These are phyloP conservation scores for Puya raimondii DNA, from an alignment of 176 grass and related monocot species.

Conservation along the genomic window DNA sequence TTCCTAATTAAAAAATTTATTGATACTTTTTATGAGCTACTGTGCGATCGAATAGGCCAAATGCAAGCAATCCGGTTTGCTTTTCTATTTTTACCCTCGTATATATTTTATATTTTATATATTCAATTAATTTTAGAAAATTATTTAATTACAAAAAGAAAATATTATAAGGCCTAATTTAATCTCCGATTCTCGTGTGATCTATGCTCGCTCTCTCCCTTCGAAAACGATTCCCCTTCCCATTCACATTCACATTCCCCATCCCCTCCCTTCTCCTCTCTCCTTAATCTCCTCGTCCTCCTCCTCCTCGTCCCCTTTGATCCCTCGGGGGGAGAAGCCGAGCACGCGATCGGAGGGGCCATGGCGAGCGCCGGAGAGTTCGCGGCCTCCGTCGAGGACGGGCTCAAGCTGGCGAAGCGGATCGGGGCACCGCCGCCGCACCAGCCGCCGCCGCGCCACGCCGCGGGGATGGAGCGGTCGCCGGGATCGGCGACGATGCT, in stretches of 20 bases:
- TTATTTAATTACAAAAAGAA: too few species aligned
- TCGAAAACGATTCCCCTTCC: background rate
- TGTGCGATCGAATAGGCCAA: too few species aligned
- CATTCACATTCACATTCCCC: conserved; percentile 7
- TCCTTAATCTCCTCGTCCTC: background rate
- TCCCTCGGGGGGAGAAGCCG: background rate
- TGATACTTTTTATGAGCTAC: too few species aligned
- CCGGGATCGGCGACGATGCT: conserved; percentile 19
- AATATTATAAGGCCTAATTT: too few species aligned
- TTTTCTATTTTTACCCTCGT: too few species aligned
- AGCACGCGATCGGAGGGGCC: background rate
- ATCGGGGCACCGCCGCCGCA: conserved; percentile 12
- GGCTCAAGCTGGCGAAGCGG: conserved; percentile 66
- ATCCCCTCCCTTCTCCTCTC: background rate
- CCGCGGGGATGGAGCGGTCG: conserved; percentile 42
- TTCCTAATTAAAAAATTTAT: too few species aligned
- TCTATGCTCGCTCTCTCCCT: background rate
- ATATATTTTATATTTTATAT: too few species aligned
- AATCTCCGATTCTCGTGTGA: too few species aligned
- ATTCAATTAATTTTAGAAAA: too few species aligned
- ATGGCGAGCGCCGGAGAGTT: conserved; percentile 39
- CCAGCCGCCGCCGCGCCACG: conserved; percentile 20
- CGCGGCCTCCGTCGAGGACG: conserved; percentile 64
- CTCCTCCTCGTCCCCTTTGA: background rate
- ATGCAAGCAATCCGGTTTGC: too few species aligned